These are phyloP conservation scores for Naematelia aurantialba DNA, from an alignment of 768 basidiomycete genomes.

Conservation along the genomic window DNA sequence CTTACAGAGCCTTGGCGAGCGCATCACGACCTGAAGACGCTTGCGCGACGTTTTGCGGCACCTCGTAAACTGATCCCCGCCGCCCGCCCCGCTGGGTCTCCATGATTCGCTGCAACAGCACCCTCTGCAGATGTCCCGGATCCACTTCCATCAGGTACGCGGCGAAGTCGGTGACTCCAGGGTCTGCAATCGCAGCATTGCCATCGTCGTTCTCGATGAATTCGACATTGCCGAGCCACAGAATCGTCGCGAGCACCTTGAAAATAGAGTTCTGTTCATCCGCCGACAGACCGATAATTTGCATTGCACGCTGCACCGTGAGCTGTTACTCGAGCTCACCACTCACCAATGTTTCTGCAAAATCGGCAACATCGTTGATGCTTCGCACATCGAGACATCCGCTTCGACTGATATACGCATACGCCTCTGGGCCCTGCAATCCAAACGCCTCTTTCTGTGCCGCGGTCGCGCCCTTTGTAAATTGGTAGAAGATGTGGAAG, in stretches of 20 bases:
- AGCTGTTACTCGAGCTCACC: neutral
- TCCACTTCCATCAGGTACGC: slow-evolving; percentile 92
- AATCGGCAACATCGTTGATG: slow-evolving; percentile 86
- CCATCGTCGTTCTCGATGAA: slow-evolving; percentile 85
- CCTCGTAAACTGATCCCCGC: slow-evolving; percentile 86
- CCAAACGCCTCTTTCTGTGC: slow-evolving; percentile 92
- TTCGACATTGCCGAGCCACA: slow-evolving; percentile 96
- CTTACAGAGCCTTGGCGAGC: slow-evolving; percentile 75
- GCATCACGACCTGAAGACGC: slow-evolving; percentile 86
- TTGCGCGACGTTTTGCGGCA: slow-evolving; percentile 85
- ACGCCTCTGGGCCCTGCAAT: slow-evolving; percentile 90
- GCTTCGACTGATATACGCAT: slow-evolving; percentile 86
- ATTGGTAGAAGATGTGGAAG: slow-evolving; percentile 99
- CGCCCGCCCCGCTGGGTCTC: slow-evolving; percentile 91
- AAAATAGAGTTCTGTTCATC: slow-evolving; percentile 89
- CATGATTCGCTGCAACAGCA: slow-evolving; percentile 74
- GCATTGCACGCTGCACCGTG: slow-evolving; percentile 75
- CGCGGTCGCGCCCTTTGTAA: slow-evolving; percentile 87
- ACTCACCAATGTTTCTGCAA: slow-evolving; percentile 78
- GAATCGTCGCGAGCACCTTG: slow-evolving; percentile 80
- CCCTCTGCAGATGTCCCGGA: slow-evolving; percentile 73
- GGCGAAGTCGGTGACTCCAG: slow-evolving; percentile 88
- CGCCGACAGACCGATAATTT: slow-evolving; percentile 76
- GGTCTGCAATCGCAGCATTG: slow-evolving; percentile 73
- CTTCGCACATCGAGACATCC: slow-evolving; percentile 86